Conservation (phyloP, 176 grass and related monocot species). For the Aegilops tauschii region DNA sequence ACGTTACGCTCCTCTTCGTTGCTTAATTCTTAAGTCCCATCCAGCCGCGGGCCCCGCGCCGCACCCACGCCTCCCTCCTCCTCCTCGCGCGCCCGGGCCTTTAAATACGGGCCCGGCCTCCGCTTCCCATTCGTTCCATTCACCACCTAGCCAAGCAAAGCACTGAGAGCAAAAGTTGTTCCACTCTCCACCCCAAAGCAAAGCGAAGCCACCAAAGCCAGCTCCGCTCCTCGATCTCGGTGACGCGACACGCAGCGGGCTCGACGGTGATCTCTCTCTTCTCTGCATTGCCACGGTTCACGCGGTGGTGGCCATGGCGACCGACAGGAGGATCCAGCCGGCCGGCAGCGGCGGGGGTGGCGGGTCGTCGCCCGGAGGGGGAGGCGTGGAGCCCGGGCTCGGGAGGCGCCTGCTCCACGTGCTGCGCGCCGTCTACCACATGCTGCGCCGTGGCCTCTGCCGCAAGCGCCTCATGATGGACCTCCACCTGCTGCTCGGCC, state of each 20-base stretch:
- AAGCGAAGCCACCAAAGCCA: background rate
- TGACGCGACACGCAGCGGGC: background rate
- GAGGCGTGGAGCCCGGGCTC: constrained; percentile 49
- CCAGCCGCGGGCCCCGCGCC: background rate
- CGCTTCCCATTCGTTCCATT: constrained; percentile 50
- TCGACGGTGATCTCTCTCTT: background rate
- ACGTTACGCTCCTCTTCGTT: background rate
- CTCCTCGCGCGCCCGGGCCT: background rate
- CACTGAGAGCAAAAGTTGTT: background rate
- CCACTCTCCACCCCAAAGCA: background rate
- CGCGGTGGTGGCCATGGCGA: background rate
- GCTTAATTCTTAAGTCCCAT: constrained; percentile 50
- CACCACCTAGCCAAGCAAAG: constrained; percentile 23
- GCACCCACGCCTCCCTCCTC: background rate
- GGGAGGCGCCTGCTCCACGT: constrained; percentile 53
- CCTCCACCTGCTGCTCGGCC: constrained; percentile 63
- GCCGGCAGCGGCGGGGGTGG: background rate
- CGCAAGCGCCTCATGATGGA: constrained; percentile 78
- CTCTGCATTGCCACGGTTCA: constrained; percentile 20
- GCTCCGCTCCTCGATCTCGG: background rate
- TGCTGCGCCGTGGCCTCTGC: constrained; percentile 71
- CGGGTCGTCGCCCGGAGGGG: background rate
- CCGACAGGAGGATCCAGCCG: constrained; percentile 15
- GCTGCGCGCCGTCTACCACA: constrained; percentile 71
- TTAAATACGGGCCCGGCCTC: constrained; percentile 44